These are phyloP conservation scores for Clohesyomyces aquaticus DNA, from an alignment of 495 filamentous ascomycete species.

Conservation along the genomic window DNA sequence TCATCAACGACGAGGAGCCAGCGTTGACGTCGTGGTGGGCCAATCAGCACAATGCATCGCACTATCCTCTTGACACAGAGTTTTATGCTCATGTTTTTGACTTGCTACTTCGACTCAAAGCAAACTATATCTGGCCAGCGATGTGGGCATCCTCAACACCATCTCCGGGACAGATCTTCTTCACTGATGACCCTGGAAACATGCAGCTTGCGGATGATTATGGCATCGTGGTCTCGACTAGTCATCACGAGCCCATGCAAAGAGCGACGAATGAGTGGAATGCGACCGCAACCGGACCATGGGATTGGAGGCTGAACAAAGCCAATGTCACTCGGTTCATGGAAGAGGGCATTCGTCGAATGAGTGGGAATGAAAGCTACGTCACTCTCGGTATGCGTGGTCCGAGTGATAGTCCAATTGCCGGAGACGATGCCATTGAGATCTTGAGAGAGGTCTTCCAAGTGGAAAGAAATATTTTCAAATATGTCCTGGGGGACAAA, in stretches of 20 bases:
- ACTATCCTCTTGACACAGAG: conserved; percentile 59
- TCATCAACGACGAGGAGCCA: conserved; percentile 78
- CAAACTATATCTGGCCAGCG: conserved; percentile 78
- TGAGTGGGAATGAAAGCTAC: conserved; percentile 65
- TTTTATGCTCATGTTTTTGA: conserved; percentile 75
- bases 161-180: no score
- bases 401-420: conserved; percentile 12
- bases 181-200: conserved; percentile 30
- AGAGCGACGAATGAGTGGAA: conserved; percentile 71
- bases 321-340: conserved; percentile 68
- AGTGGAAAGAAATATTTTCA: conserved; percentile 23
- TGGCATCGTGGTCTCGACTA: conserved; percentile 72
- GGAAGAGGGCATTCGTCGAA: conserved; percentile 64
- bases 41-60: conserved; percentile 57
- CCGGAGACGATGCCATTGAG: conserved; percentile 17
- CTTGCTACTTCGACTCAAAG: conserved; percentile 67
- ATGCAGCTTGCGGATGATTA: conserved; percentile 64
- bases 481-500: conserved; percentile 11
- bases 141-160: conserved; percentile 65
- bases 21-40: conserved; percentile 71
- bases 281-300: conserved; percentile 58
- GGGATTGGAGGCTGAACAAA: conserved; percentile 71
- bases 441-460: conserved; percentile 25
- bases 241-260: conserved; percentile 75
- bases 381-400: conserved; percentile 75